Conservation (phyloP, 2,329 filamentous ascomycete genomes). For the Hymenoscyphus albidus region DNA sequence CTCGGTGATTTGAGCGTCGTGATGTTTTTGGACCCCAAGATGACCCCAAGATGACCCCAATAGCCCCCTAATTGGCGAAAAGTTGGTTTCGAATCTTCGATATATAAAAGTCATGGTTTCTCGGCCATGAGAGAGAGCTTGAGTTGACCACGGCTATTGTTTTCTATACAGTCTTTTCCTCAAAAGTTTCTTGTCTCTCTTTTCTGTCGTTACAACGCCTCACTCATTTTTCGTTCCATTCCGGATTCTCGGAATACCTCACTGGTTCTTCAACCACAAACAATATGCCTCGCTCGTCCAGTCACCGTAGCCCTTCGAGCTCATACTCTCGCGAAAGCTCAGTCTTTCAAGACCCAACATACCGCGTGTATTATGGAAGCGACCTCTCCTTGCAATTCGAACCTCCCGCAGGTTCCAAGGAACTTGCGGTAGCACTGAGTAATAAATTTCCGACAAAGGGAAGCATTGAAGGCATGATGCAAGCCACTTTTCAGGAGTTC, state of each 20-base stretch:
- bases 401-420: slow-evolving; percentile 3
- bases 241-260: not conserved
- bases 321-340: slow-evolving; percentile 1
- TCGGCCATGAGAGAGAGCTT: not conserved
- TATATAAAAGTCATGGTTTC: slow-evolving; percentile 1
- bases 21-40: not conserved
- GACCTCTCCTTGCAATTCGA: not conserved
- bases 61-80: not conserved
- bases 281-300: slow-evolving; percentile 1
- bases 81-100: not conserved
- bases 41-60: not conserved
- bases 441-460: slow-evolving; percentile 6
- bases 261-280: slow-evolving; percentile 4
- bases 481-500: not conserved
- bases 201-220: not conserved
- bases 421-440: slow-evolving; percentile 11
- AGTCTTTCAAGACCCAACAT: not conserved
- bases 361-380: not conserved
- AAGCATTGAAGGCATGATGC: slow-evolving; percentile 6
- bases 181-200: not conserved
- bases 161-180: slow-evolving; percentile 1
- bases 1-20: not conserved
- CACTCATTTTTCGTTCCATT: not conserved
- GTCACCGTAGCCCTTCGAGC: slow-evolving; percentile 1
- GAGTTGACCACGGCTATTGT: slow-evolving; percentile 3